Percentiles rank a stretch among this genome's conserved stretches.
Conservation (phyloP, 2,329 filamentous ascomycete genomes). For the Neonectria neomacrospora region DNA sequence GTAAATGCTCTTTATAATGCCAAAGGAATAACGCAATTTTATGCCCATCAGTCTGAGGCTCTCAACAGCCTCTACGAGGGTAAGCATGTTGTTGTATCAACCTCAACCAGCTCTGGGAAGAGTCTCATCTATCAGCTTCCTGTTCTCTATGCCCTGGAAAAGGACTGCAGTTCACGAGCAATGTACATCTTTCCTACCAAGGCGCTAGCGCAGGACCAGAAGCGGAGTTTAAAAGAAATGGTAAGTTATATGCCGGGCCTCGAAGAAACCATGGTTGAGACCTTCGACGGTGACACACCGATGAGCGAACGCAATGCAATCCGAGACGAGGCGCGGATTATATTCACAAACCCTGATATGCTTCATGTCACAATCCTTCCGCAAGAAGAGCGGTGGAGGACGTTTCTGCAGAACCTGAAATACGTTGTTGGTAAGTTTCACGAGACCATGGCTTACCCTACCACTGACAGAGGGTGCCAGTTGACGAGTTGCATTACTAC, state of each 20-base stretch:
- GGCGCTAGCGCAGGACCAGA: constrained; percentile 93
- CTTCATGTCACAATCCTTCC: constrained; percentile 93
- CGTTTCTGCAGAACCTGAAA: constrained; percentile 86
- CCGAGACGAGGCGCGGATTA: constrained; percentile 87
- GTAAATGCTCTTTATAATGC: constrained; percentile 98
- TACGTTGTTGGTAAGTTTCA: constrained; percentile 77
- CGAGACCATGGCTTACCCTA: background rate
- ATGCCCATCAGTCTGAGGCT: constrained; percentile 91
- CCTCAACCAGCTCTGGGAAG: constrained; percentile 96
- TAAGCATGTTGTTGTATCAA: constrained; percentile 89
- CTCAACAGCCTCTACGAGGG: constrained; percentile 88
- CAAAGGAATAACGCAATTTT: constrained; percentile 85
- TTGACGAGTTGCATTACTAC: constrained; percentile 94
- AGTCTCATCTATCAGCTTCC: constrained; percentile 98
- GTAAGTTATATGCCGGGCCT: constrained; percentile 82
- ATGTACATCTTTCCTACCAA: constrained; percentile 99
- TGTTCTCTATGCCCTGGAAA: constrained; percentile 86
- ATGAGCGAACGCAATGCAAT: constrained; percentile 82
- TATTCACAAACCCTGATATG: constrained; percentile 99
- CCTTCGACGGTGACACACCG: constrained; percentile 94
- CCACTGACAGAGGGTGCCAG: constrained; percentile 47
- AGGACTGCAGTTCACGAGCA: constrained; percentile 79
- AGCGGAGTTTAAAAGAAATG: constrained; percentile 86
- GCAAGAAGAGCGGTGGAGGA: constrained; percentile 89
- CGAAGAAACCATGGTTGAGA: constrained; percentile 83